Evolutionary conservation across 2,329 filamentous ascomycete species (phyloP).

Genomic region (Cytospora leucostoma): DNA sequence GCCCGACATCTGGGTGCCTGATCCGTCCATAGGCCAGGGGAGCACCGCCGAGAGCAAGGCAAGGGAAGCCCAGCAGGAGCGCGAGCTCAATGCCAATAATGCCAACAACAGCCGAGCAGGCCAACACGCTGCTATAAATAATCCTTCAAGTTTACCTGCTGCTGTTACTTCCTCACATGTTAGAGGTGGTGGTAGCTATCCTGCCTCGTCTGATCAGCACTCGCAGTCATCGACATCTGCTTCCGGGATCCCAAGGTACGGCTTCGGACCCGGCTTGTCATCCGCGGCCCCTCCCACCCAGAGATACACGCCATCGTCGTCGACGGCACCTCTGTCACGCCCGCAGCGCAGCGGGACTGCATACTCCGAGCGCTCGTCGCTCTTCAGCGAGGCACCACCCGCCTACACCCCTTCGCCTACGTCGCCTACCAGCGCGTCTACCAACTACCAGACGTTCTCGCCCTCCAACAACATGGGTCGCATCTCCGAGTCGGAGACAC

Average conservation of each 20-base stretch:
- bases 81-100: slow-evolving; percentile 26
- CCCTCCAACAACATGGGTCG: slow-evolving; percentile 42
- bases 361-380: slow-evolving; percentile 37
- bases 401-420: slow-evolving; percentile 50
- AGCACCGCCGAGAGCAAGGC: slow-evolving; percentile 44
- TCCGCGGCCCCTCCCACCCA: slow-evolving; percentile 4
- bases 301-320: slow-evolving; percentile 24
- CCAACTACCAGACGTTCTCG: slow-evolving; percentile 49
- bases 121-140: not conserved
- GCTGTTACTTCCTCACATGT: not conserved
- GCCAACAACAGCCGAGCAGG: slow-evolving; percentile 5
- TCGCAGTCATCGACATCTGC: slow-evolving; percentile 5
- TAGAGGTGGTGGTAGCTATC: not conserved
- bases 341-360: slow-evolving; percentile 33
- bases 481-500: slow-evolving; percentile 40
- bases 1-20: slow-evolving; percentile 51
- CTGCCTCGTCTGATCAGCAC: not conserved
- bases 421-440: slow-evolving; percentile 35
- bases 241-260: slow-evolving; percentile 16
- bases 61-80: slow-evolving; percentile 47
- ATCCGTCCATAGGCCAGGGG: slow-evolving; percentile 47
- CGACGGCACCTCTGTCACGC: slow-evolving; percentile 29
- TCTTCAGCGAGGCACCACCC: slow-evolving; percentile 47
- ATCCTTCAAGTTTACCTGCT: slow-evolving; percentile 6
- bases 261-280: slow-evolving; percentile 15